Evolutionary conservation across 768 basidiomycete species (phyloP), one percentile per base, ranked within the genome.

Genomic region (Phlebiopsis flavidoalba): DNA sequence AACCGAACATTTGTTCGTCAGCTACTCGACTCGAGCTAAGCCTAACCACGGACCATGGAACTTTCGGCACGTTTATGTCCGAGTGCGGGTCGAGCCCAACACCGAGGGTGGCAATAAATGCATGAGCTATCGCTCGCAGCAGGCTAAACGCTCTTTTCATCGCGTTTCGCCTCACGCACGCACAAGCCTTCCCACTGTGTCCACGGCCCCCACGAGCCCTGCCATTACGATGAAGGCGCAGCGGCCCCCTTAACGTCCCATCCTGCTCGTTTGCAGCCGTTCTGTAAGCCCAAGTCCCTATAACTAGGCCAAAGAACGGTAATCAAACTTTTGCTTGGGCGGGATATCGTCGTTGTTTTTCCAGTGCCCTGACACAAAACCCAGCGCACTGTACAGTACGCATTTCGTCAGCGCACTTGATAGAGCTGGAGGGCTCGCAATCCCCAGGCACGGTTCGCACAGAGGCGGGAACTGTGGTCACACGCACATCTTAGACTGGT

Each of bases 381-480:
- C 52, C 52, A 53, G 33, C 1, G n/a, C 15, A 53, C 33, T 35
- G 52, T 31, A 35, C 26, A 36, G 17, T 33, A 15, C 52, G 17
- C 33, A 31, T 36, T 33, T 53, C 31, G n/a, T 36, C 31, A 19
- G 35, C 52, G 15, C 52, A 35, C 14, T n/a, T 1, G 50, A 24
- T 5, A 24, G 3, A 6, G n/a, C 33, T 17, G 52, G 5, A 33
- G 33, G 3, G 17, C 40, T 19, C 33, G 33, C 31, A 21, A 19
- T 31, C 31, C 52, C 21, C 52, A 55, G 54, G 54, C 40, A 55
- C 54, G 22, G 40, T 22, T 55, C 54, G 21, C 54, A 55, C 54
- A 36, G 36, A 37, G 21, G 37, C 36, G 54, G 54, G 40, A 35
- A 37, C 12, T 43, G 54, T 37, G 37, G 37, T 37, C n/a, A 8